Evolutionary conservation across 805 yeast genomes (phyloP).

Genomic region (Blastobotrys muscicola): DNA sequence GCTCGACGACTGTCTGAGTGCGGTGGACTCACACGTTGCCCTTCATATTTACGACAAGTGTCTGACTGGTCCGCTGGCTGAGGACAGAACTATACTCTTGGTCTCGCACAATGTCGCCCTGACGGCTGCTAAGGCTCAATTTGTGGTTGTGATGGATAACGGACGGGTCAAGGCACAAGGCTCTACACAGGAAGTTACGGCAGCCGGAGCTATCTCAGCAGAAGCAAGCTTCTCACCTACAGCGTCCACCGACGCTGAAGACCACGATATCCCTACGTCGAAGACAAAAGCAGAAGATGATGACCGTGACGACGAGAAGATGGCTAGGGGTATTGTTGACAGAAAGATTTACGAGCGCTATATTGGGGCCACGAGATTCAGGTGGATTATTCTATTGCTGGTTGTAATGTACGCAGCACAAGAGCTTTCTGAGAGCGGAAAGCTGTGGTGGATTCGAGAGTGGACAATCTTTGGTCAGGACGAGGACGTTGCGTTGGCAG

Average conservation of each 20-base stretch:
- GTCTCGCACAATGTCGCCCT: conserved; percentile 91
- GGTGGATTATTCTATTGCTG: conserved; percentile 40
- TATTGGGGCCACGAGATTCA: conserved; percentile 57
- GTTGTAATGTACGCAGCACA: conserved; percentile 40
- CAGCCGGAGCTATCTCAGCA: not conserved
- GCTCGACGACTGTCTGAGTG: conserved; percentile 89
- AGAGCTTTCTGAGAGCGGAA: conserved; percentile 53
- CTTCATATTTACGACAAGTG: conserved; percentile 87
- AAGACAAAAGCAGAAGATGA: conserved; percentile 37
- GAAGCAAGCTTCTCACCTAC: not conserved
- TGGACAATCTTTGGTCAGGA: conserved; percentile 43
- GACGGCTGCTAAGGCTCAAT: conserved; percentile 74
- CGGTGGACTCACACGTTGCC: conserved; percentile 95
- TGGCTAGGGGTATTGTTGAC: conserved; percentile 76
- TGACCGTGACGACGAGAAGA: conserved; percentile 74
- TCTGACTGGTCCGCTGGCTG: conserved; percentile 77
- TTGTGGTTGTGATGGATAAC: conserved; percentile 70
- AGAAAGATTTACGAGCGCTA: conserved; percentile 62
- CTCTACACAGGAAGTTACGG: not conserved
- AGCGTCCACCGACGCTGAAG: not conserved
- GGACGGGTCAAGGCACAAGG: conserved; percentile 66
- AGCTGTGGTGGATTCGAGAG: conserved; percentile 78
- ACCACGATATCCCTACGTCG: not conserved
- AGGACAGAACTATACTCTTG: conserved; percentile 73
- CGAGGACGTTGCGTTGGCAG: not conserved